Base-by-base conservation (phyloP, 75 land plant species). In the Pseudotsuga menziesii region DNA sequence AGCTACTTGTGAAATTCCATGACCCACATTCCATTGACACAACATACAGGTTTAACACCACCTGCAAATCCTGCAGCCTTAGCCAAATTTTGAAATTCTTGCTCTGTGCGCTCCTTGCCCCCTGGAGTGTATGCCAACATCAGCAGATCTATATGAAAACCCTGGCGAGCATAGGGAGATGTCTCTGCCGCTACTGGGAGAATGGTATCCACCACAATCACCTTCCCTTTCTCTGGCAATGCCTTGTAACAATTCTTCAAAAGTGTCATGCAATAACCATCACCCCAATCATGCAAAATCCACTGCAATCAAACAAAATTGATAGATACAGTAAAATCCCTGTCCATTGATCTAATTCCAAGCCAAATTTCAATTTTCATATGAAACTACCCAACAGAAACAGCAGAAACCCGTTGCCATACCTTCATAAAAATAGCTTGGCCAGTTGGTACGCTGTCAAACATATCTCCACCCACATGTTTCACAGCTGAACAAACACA, bases 241-340 rank as follows among this genome's bases (percentile, higher is more conserved):
- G 91, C 84, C 60, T 79, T 77, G 35, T 84, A 80, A 32, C 91
- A 91, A 41, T 89, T 91, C 82, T 81, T 91, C 84, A 89, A 74
- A 29, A 91, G 32, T 64, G 79, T 88, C 77, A 75, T 15, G 76
- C 89, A 86, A 56, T 82, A 78, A 29, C 85, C 89, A 59, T 91
- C 91, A 58, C 86, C 85, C 91, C 91, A 89, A 26, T 86, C 88
- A 76, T 90, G 94, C 25, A 86, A 77, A 57, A 92, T 88, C 92
- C 88, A 90, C 92, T 92, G 77, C 80, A 81, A 64, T 48, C 15
- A 20, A 36, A 32, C 44, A 75, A 41, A 23, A 70, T 8, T 8
- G 20, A 70, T 19, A 59, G 4, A 59, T n/a, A 59, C 20, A 59
- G 48, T 44, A 5, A 44, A 1, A 8, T 44, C 48, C 32, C 32